Evolutionary conservation across 1,284 basidiomycete genomes (phyloP).

Genomic region (Cryptococcus floricola): DNA sequence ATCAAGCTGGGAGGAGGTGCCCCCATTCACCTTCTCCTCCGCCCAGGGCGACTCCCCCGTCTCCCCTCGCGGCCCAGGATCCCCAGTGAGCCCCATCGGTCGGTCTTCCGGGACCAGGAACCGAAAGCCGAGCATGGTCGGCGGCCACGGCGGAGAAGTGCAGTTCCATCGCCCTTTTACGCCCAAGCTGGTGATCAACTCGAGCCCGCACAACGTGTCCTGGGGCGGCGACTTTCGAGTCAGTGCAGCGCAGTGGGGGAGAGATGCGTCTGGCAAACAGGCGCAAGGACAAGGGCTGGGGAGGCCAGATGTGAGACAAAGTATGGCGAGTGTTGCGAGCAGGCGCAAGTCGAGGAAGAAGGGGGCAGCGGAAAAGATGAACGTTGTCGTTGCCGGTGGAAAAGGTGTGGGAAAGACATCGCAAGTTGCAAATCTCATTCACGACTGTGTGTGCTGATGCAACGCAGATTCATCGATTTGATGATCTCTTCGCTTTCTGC

Average conservation of each 20-base stretch:
- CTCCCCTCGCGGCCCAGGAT: neutral
- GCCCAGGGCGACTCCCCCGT: neutral
- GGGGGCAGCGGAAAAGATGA: slow-evolving; percentile 25
- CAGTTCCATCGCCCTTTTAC: slow-evolving; percentile 41
- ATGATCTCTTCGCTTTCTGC: slow-evolving; percentile 11
- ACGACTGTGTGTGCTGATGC: neutral
- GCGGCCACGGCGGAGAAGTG: slow-evolving; percentile 6
- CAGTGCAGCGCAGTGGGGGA: neutral
- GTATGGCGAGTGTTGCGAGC: slow-evolving; percentile 6
- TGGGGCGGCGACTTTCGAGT: slow-evolving; percentile 1
- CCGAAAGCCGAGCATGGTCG: slow-evolving; percentile 9
- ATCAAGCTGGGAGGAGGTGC: slow-evolving; percentile 29
- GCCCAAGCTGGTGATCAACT: slow-evolving; percentile 13
- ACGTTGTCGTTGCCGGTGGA: slow-evolving; percentile 39
- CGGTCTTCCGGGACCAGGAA: neutral
- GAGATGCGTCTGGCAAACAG: neutral
- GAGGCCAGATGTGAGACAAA: neutral
- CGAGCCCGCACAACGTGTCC: neutral
- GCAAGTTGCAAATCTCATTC: slow-evolving; percentile 14
- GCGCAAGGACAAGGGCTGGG: neutral
- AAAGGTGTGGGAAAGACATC: slow-evolving; percentile 40
- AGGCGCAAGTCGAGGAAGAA: slow-evolving; percentile 20
- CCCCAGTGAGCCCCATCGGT: neutral
- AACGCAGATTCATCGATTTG: slow-evolving; percentile 20
- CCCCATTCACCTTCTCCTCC: slow-evolving; percentile 7